Base-by-base conservation (phyloP, 805 yeast species). In the Gaillardinia entomophila region DNA sequence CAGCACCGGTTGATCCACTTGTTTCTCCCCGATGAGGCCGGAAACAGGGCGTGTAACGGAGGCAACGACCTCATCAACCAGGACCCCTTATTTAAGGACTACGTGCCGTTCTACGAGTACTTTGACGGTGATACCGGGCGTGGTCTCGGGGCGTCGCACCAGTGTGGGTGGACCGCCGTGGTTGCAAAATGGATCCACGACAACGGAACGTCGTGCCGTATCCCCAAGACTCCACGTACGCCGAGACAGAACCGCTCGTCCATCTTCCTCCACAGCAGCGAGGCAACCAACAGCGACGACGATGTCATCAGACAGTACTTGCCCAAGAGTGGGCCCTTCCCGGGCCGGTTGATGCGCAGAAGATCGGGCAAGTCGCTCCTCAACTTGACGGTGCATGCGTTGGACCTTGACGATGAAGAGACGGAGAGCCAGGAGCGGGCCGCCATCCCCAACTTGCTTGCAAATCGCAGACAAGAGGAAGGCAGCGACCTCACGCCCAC, bases 101-200 rank as follows among this genome's bases (percentile, higher is more conserved):
- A 75, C 42, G 73, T 85, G 27, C 80, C 83, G 41, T 88, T 85
- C 53, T 83, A 76, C 53, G 97, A 88, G 63, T 88, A 82, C 55
- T 88, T 88, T 54, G 94, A 88, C 49, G 96, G 95, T 44, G 97
- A 88, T 53, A 82, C 92, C 2, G 97, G 97, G 25, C 74, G 95
- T 45, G 97, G 96, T 4, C 62, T 88, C 36, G 97, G 97, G 22
- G 87, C 96, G 2, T 79, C 88, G 32, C 96, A 89, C 64, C 97
- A 88, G 62, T 82, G 88, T 68, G 97, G 97, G 10, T 88, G 97
- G 97, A 88, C 96, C 1, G 89, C 95, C 0, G 69, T 89, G 28
- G 92, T 87, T 32, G 95, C 95, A 27, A 83, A 90, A 60, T 77
- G 88, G 75, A 85, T 89, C 50, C 92, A 84, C 53, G 90, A 89